Conservation (phyloP, 2,329 filamentous ascomycete species). For the Trichoderma afroharzianum region DNA sequence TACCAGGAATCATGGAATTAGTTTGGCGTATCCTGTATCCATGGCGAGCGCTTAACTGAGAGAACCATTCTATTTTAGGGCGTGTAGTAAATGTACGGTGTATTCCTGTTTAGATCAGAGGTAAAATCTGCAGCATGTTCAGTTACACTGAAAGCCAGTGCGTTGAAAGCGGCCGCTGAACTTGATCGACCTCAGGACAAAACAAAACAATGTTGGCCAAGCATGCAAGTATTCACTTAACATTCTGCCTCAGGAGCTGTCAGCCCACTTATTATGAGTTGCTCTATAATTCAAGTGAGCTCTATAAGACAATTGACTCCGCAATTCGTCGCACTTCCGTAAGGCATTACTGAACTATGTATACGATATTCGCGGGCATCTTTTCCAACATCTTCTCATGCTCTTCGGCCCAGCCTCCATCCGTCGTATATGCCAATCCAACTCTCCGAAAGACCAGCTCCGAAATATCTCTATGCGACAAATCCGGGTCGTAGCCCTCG, state of each 20-base stretch:
- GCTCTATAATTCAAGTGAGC: background rate
- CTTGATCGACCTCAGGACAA: background rate
- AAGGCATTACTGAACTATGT: background rate
- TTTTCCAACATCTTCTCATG: background rate
- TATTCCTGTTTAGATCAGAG: background rate
- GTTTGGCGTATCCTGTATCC: background rate
- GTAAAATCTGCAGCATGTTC: background rate
- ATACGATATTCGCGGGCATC: background rate
- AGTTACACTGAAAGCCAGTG: background rate
- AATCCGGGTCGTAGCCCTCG: slow-evolving; percentile 3
- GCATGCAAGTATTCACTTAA: background rate
- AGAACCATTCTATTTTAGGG: rapidly evolving
- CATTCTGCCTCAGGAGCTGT: rapidly evolving
- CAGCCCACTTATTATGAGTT: background rate
- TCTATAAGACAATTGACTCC: background rate
- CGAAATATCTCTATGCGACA: background rate
- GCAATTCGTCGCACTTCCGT: background rate
- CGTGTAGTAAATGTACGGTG: rapidly evolving
- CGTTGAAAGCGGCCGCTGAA: background rate
- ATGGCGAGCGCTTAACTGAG: background rate
- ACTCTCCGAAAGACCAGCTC: slow-evolving; percentile 9
- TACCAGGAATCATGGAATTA: background rate
- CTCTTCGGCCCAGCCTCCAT: background rate
- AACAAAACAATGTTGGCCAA: background rate
- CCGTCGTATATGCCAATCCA: slow-evolving; percentile 11